These are phyloP conservation scores for Trichoderma simmonsii DNA, from an alignment of 2,329 filamentous ascomycete genomes.

Conservation along the genomic window DNA sequence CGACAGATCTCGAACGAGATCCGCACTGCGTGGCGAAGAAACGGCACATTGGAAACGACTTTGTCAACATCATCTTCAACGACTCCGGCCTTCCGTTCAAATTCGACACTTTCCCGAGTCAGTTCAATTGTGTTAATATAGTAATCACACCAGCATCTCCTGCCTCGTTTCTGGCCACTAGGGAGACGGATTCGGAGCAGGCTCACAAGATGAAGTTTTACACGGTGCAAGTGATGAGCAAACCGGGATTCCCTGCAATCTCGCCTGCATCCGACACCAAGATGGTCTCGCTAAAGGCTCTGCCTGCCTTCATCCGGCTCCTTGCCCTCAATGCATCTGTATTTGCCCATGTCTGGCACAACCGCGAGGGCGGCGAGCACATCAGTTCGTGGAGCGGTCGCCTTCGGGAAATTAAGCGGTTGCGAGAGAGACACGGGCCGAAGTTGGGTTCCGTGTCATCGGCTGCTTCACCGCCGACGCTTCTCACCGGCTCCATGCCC, in stretches of 20 bases:
- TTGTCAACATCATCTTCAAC: constrained; percentile 97
- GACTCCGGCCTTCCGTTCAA: constrained; percentile 86
- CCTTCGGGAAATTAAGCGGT: constrained; percentile 75
- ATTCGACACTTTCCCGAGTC: constrained; percentile 88
- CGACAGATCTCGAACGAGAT: constrained; percentile 75
- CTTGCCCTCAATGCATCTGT: constrained; percentile 91
- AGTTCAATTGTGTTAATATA: constrained; percentile 97
- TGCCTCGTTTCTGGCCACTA: constrained; percentile 68
- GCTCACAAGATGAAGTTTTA: constrained; percentile 62
- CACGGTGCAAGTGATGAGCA: constrained; percentile 84
- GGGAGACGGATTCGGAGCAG: constrained; percentile 40
- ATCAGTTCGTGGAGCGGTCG: constrained; percentile 87
- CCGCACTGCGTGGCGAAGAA: constrained; percentile 81
- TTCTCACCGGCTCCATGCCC: constrained; percentile 26
- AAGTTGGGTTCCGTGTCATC: constrained; percentile 34
- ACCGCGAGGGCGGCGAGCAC: constrained; percentile 73
- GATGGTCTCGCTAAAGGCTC: constrained; percentile 76
- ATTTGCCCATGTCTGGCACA: constrained; percentile 87
- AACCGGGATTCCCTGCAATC: constrained; percentile 84
- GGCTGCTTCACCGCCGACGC: constrained; percentile 28
- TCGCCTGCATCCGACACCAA: constrained; percentile 88
- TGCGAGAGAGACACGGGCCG: constrained; percentile 66
- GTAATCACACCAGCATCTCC: constrained; percentile 86
- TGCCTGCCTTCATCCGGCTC: constrained; percentile 82
- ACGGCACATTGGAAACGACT: constrained; percentile 93